Percentiles rank a stretch among this genome's conserved stretches.
Evolutionary conservation across 2,329 filamentous ascomycete species (phyloP).

Genomic region (Alternaria sp.): DNA sequence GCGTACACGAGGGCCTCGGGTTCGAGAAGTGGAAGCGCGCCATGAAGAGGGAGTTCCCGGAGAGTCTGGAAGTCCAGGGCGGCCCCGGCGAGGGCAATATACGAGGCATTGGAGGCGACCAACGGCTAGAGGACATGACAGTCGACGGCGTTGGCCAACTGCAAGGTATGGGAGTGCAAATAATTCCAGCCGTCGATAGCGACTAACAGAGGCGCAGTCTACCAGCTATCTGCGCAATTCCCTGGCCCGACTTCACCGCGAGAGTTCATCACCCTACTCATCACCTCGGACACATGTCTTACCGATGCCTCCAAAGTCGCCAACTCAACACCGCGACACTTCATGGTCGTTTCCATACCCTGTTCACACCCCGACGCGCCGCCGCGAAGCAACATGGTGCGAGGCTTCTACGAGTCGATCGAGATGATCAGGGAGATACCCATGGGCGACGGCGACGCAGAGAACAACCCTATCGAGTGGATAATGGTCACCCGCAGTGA

Average conservation of each 20-base stretch:
- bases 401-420: constrained; percentile 88
- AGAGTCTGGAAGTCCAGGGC: constrained; percentile 74
- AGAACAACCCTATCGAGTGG: constrained; percentile 79
- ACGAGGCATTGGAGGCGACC: constrained; percentile 84
- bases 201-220: constrained; percentile 62
- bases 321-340: constrained; percentile 66
- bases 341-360: constrained; percentile 87
- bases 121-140: constrained; percentile 68
- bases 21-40: constrained; percentile 81
- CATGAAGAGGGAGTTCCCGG: constrained; percentile 78
- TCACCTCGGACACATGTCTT: constrained; percentile 67
- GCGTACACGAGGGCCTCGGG: constrained; percentile 77
- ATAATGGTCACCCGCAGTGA: constrained; percentile 91
- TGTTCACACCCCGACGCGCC: constrained; percentile 77
- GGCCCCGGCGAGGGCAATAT: constrained; percentile 76
- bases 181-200: neutral
- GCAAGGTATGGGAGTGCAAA: constrained; percentile 58
- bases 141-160: constrained; percentile 67
- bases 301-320: constrained; percentile 53
- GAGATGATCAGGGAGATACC: constrained; percentile 88
- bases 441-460: constrained; percentile 55
- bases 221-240: constrained; percentile 86
- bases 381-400: constrained; percentile 73
- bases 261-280: constrained; percentile 82
- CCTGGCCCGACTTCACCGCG: constrained; percentile 85